Evolutionary conservation across 495 filamentous ascomycete genomes (phyloP).

Genomic region (Penicillium lividum): DNA sequence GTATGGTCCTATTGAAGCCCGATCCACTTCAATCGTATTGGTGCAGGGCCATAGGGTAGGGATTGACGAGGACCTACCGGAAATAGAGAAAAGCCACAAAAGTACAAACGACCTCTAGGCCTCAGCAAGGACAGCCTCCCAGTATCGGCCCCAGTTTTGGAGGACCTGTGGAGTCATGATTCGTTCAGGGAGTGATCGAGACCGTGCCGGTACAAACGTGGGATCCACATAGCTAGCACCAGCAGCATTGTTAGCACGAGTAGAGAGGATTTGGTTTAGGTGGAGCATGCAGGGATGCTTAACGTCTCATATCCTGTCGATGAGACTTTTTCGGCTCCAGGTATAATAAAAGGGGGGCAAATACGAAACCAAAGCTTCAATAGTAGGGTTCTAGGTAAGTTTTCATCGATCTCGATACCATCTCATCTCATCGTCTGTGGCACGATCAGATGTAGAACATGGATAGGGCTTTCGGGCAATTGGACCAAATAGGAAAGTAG

Average conservation of each 20-base stretch:
- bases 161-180: not conserved
- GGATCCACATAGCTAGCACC: not conserved
- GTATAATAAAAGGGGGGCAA: no score
- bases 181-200: not conserved
- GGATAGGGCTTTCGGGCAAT: no score
- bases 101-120: not conserved
- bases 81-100: not conserved
- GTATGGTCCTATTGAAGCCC: not conserved
- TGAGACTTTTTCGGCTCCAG: not conserved
- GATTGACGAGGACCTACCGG: not conserved
- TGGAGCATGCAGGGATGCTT: conserved; percentile 8
- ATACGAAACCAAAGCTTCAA: no score
- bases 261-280: not conserved
- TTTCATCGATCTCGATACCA: conserved; percentile 1
- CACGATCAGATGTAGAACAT: not conserved
- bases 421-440: conserved; percentile 3
- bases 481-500: not conserved
- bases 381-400: no score
- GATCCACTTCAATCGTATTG: not conserved
- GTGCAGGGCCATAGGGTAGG: not conserved
- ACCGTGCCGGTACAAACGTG: not conserved
- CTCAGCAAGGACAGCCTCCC: not conserved
- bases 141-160: not conserved
- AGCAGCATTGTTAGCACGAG: not conserved
- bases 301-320: conserved; percentile 18